Base-by-base conservation (phyloP, 257 asterid genomes). In the Gentiana dahurica region DNA sequence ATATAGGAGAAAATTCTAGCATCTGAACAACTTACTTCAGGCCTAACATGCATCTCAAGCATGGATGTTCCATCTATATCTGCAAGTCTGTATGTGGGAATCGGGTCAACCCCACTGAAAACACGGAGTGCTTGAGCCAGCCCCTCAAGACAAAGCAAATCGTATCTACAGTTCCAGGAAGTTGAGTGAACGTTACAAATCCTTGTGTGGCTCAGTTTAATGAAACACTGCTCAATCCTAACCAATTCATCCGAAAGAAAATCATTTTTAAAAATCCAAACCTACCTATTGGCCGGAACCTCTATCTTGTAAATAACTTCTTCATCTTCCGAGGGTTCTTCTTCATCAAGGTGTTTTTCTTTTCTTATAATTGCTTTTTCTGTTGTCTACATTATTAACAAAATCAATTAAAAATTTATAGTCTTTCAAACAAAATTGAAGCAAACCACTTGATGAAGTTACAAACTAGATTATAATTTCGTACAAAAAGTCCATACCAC, bases 131-230 rank as follows among this genome's bases (percentile, higher is more conserved):
- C 86, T 70, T 81, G 94, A 7, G 85, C 80, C 73, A 91, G 73
- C 38, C 98, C 98, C 79, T 91, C 98, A 39, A 91, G 95, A 70
- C 96, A 91, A 65, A 91, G 98, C 74, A 91, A 79, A 83, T 91
- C 96, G 73, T 83, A 91, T 68, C 98, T 91, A 81, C 69, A 59
- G 47, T 53, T 64, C 51, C 48, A 51, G 3, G 38, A 15, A 47
- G 36, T 12, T 48, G 56, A 51, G 2, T 3, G 37, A 12, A 36
- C 32, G 7, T 2, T 49, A 64, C 36, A 38, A 4, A 32, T 12
- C n/a, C 54, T 12, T 32, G 6, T 11, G 8, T 43, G 52, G 32
- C 7, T 24, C 3, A 39, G 9, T 12, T 38, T 1, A 11, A 15
- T 34, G 2, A 45, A 11, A 32, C 11, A 49, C 24, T 36, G 35